Percentiles rank a stretch among this genome's conserved stretches.
Evolutionary conservation across 371 early-diverging fungal genomes (phyloP).

Genomic region (Encephalitozoon romaleae): DNA sequence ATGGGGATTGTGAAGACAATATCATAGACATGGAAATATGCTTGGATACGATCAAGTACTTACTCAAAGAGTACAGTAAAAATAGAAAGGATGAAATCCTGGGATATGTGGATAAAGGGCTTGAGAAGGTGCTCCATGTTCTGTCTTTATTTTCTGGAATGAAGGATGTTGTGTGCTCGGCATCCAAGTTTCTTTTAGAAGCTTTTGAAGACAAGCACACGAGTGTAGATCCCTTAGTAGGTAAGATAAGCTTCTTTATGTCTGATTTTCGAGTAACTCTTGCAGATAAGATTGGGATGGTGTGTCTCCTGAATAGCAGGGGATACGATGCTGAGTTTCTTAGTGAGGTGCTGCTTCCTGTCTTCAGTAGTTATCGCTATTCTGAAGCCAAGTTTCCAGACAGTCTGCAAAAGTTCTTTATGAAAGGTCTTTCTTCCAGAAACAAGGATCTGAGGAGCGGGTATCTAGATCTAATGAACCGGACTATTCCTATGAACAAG

Average conservation of each 20-base stretch:
- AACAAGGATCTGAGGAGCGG: not conserved
- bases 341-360: not conserved
- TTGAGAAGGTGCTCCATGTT: not conserved
- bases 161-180: not conserved
- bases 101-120: not conserved
- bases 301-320: not conserved
- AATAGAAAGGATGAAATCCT: not conserved
- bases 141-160: not conserved
- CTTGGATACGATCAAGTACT: not conserved
- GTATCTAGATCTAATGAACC: not conserved
- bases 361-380: not conserved
- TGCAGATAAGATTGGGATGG: not conserved
- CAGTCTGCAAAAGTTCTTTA: not conserved
- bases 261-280: not conserved
- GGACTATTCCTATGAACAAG: not conserved
- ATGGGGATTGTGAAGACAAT: not conserved
- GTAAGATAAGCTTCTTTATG: not conserved
- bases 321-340: not conserved
- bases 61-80: not conserved
- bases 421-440: not conserved
- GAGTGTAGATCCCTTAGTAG: not conserved
- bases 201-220: not conserved
- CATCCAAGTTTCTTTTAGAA: not conserved
- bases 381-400: not conserved
- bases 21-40: not conserved